Percentiles rank a stretch among this genome's conserved stretches.
These are phyloP conservation scores for Ustilaginoidea virens DNA, from an alignment of 2,329 filamentous ascomycete genomes.

Conservation along the genomic window DNA sequence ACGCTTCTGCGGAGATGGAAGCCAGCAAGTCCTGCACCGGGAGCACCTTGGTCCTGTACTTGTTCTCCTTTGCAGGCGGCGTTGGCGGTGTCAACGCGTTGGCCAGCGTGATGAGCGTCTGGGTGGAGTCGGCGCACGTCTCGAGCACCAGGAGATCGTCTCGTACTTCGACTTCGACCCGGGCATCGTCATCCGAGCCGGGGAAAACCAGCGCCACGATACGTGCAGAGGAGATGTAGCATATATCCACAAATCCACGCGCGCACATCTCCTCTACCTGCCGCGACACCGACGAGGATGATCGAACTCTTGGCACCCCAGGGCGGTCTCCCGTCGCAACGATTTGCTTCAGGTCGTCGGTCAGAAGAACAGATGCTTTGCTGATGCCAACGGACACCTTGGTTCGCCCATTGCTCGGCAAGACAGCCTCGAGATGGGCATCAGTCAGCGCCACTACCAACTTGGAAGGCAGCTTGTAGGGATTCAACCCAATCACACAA, in stretches of 20 bases:
- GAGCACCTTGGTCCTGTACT: slow-evolving; percentile 76
- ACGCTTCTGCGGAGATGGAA: slow-evolving; percentile 78
- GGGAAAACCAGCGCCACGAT: slow-evolving; percentile 45
- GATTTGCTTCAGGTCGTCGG: slow-evolving; percentile 50
- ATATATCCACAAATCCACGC: slow-evolving; percentile 72
- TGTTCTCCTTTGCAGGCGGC: slow-evolving; percentile 65
- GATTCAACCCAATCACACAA: slow-evolving; percentile 74
- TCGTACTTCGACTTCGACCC: slow-evolving; percentile 64
- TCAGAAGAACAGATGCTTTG: slow-evolving; percentile 69
- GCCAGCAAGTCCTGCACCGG: slow-evolving; percentile 79
- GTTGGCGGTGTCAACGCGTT: slow-evolving; percentile 72
- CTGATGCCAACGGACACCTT: slow-evolving; percentile 52
- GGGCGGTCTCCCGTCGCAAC: slow-evolving; percentile 6
- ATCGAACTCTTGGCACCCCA: slow-evolving; percentile 10
- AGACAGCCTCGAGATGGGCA: slow-evolving; percentile 50
- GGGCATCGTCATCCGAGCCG: slow-evolving; percentile 34
- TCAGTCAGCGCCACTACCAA: slow-evolving; percentile 66
- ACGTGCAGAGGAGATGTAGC: slow-evolving; percentile 71
- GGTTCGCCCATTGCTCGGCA: slow-evolving; percentile 50
- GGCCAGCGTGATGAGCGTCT: slow-evolving; percentile 69
- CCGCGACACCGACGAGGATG: slow-evolving; percentile 23
- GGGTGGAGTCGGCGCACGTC: slow-evolving; percentile 91
- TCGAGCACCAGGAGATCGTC: slow-evolving; percentile 84
- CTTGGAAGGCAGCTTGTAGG: slow-evolving; percentile 59
- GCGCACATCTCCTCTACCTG: slow-evolving; percentile 43